Conservation (phyloP, 208 protist genomes). For the Leishmania turanica region DNA sequence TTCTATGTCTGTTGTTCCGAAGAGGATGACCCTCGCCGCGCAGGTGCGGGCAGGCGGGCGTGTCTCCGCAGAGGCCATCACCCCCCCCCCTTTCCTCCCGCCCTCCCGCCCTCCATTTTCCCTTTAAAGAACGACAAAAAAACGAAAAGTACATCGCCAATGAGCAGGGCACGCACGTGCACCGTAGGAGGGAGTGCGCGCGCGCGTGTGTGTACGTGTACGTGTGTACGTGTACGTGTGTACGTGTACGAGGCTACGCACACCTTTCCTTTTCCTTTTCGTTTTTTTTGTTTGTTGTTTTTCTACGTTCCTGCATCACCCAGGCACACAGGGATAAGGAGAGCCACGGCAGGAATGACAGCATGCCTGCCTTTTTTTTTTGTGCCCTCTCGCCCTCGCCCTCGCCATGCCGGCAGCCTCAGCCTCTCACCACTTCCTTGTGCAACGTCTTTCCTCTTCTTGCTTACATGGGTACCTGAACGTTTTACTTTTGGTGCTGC, state of each 20-base stretch:
- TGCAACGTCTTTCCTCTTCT: background rate
- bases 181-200: no score
- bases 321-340: background rate
- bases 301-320: background rate
- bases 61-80: no score
- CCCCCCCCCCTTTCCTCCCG: no score
- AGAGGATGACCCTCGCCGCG: background rate
- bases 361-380: background rate
- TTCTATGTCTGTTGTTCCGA: background rate
- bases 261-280: background rate
- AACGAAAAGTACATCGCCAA: background rate
- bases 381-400: background rate
- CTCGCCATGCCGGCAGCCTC: background rate
- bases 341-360: background rate
- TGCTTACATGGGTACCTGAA: background rate
- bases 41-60: background rate
- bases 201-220: no score
- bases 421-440: background rate
- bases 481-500: background rate
- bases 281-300: background rate
- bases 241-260: background rate
- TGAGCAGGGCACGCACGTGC: no score
- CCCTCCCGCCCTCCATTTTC: background rate
- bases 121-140: background rate
- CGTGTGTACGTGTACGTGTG: no score